These are phyloP conservation scores for Silene noctiflora DNA, from an alignment of 179 eudicot species.

Conservation along the genomic window DNA sequence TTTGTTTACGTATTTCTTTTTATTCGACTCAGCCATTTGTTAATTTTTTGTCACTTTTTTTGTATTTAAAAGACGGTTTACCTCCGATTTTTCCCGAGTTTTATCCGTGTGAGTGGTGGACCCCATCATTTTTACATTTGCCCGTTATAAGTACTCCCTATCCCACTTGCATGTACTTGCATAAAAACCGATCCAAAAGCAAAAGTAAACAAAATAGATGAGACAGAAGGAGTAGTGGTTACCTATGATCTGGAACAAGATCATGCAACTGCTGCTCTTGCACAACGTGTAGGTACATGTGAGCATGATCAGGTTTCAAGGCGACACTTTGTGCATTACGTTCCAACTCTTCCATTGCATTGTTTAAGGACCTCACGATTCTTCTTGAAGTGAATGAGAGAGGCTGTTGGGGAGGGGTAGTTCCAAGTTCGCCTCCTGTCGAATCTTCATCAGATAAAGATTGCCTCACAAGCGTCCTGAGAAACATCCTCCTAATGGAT, in stretches of 20 bases:
- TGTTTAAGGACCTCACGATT: conserved; percentile 75
- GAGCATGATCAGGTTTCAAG: conserved; percentile 83
- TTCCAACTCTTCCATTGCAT: conserved; percentile 97
- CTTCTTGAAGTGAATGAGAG: conserved; percentile 78
- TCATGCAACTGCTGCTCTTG: conserved; percentile 79
- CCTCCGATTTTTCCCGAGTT: not conserved
- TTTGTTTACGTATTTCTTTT: not conserved
- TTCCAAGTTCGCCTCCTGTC: conserved; percentile 53
- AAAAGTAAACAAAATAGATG: not conserved
- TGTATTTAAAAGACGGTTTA: not conserved
- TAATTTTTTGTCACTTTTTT: too few species aligned
- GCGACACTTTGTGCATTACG: conserved; percentile 78
- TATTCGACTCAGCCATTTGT: not conserved
- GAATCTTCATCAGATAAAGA: conserved; percentile 68
- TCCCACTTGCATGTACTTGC: not conserved
- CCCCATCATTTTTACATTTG: not conserved
- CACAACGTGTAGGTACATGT: conserved; percentile 82
- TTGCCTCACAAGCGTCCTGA: conserved; percentile 93
- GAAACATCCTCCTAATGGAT: conserved; percentile 80
- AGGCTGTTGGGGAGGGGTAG: conserved; percentile 37
- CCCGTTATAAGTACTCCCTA: not conserved
- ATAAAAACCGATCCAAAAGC: not conserved
- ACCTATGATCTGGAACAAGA: conserved; percentile 79
- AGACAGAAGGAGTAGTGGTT: conserved; percentile 15
- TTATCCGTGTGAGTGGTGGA: not conserved